These are phyloP conservation scores for Pueraria montana DNA, from an alignment of 306 rosid species.

Conservation along the genomic window DNA sequence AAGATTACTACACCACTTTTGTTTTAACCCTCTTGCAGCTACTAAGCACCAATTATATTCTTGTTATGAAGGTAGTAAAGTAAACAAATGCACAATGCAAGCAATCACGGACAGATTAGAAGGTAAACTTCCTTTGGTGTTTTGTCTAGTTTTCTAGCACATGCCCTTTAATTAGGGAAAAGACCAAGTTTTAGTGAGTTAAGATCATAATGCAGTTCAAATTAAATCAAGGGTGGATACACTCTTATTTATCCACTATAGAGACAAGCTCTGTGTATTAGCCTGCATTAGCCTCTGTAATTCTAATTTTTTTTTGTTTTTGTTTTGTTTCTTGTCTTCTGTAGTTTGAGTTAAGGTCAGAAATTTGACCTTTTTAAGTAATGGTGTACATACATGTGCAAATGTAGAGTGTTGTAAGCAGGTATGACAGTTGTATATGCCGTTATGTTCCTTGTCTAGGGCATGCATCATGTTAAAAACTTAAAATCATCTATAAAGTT, in stretches of 20 bases:
- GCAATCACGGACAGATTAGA: conserved; percentile 20
- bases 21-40: conserved; percentile 35
- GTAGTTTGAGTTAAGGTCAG: conserved; percentile 32
- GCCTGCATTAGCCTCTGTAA: not conserved
- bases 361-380: conserved; percentile 36
- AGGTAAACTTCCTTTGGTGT: conserved; percentile 27
- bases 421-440: conserved; percentile 4
- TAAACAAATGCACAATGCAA: conserved; percentile 5
- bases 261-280: not conserved
- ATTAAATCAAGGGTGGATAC: conserved; percentile 3
- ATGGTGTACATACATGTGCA: conserved; percentile 39
- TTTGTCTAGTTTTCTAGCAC: not conserved
- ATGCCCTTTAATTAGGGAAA: conserved; percentile 4
- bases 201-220: not conserved
- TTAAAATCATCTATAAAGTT: not conserved
- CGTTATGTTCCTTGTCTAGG: not conserved
- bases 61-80: not conserved
- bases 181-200: conserved; percentile 1
- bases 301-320: not conserved
- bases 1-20: conserved; percentile 33
- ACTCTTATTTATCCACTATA: not conserved
- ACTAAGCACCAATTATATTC: conserved; percentile 15
- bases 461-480: not conserved
- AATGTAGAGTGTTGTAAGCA: conserved; percentile 25
- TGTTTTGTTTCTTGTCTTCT: not conserved